Evolutionary conservation across 83 land plant genomes (phyloP).

Genomic region (Diphasiastrum complanatum): DNA sequence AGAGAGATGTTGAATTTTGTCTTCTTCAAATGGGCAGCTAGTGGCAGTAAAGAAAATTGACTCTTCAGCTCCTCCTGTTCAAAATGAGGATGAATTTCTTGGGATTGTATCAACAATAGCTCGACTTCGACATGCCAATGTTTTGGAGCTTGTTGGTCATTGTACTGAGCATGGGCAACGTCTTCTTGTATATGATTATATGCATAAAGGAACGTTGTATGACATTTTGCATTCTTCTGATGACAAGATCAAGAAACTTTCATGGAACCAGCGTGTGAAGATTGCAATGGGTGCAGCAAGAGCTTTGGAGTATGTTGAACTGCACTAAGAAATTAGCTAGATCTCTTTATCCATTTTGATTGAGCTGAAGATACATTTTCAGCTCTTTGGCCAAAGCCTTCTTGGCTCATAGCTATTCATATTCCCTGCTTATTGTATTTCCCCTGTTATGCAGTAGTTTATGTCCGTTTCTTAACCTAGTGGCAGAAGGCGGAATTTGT

Average conservation of each 20-base stretch:
- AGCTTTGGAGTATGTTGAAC: constrained; percentile 18
- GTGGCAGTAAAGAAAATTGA: constrained; percentile 26
- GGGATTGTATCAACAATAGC: constrained; percentile 3
- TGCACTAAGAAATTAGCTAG: neutral
- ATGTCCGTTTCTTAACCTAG: too few relatives aligned
- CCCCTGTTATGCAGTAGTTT: too few relatives aligned
- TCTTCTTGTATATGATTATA: constrained; percentile 21
- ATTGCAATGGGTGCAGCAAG: constrained; percentile 26
- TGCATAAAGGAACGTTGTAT: constrained; percentile 18
- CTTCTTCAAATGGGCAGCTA: too few relatives aligned
- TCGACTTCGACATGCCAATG: constrained; percentile 18
- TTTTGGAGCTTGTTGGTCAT: constrained; percentile 21
- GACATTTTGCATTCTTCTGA: constrained; percentile 20
- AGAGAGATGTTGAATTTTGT: too few relatives aligned
- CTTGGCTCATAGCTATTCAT: neutral
- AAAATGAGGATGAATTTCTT: constrained; percentile 26
- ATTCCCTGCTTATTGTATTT: neutral
- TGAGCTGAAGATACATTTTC: too few relatives aligned
- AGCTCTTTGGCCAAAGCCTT: neutral
- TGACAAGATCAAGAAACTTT: constrained; percentile 10
- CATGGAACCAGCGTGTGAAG: constrained; percentile 23
- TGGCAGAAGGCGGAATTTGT: too few relatives aligned
- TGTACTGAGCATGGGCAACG: constrained; percentile 15
- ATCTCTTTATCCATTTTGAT: neutral
- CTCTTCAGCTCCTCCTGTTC: constrained; percentile 11